Conservation (phyloP, 305 asterid species). For the Salvia sclarea region DNA sequence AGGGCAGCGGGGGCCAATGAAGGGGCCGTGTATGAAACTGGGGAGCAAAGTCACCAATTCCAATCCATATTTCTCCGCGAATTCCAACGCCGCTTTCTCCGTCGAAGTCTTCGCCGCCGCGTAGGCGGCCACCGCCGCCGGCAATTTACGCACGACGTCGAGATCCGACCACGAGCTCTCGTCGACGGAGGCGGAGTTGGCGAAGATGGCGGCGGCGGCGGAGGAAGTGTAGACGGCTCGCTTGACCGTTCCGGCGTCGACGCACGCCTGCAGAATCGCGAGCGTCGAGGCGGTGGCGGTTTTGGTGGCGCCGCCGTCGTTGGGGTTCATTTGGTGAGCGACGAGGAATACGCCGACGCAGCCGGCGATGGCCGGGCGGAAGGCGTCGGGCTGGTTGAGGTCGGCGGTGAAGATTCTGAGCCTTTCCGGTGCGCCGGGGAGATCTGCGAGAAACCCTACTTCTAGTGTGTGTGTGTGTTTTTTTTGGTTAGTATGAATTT, state of each 20-base stretch:
- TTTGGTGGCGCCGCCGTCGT: neutral
- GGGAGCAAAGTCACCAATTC: slow-evolving; percentile 43
- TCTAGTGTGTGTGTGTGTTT: neutral
- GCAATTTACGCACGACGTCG: slow-evolving; percentile 17
- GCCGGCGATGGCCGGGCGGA: slow-evolving; percentile 40
- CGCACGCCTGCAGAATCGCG: slow-evolving; percentile 28
- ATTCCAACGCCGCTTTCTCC: slow-evolving; percentile 43
- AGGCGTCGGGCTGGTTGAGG: slow-evolving; percentile 37
- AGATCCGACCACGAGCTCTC: slow-evolving; percentile 44
- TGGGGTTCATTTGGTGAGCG: slow-evolving; percentile 45
- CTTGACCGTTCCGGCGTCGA: slow-evolving; percentile 37
- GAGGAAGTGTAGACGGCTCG: slow-evolving; percentile 47
- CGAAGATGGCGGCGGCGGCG: slow-evolving; percentile 3
- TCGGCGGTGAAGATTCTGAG: slow-evolving; percentile 42
- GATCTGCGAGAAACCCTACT: slow-evolving; percentile 26
- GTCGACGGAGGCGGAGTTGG: slow-evolving; percentile 10
- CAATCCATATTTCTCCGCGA: slow-evolving; percentile 43
- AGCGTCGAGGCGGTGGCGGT: slow-evolving; percentile 16
- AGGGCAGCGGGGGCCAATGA: slow-evolving; percentile 38
- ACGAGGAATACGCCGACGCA: slow-evolving; percentile 51
- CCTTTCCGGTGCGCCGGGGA: slow-evolving; percentile 44
- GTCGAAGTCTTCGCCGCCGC: slow-evolving; percentile 38
- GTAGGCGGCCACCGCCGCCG: slow-evolving; percentile 21
- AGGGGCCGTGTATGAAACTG: slow-evolving; percentile 46
- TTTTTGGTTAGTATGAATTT: no score